Evolutionary conservation across 2,329 filamentous ascomycete genomes (phyloP).

Genomic region (Neonectria ditissima): DNA sequence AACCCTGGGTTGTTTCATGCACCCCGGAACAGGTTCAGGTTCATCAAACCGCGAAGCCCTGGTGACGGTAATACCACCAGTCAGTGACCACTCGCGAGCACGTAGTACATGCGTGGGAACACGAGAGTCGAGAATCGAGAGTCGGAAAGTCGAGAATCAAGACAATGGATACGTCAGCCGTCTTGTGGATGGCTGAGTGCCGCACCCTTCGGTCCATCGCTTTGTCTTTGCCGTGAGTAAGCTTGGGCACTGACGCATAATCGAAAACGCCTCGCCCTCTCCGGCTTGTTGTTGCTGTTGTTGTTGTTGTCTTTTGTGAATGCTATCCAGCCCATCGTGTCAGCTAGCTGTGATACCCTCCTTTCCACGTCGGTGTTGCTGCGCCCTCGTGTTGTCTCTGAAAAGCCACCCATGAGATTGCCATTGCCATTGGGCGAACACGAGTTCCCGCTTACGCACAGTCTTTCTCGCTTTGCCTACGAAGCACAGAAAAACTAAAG

Average conservation of each 20-base stretch:
- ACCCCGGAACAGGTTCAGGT: constrained; percentile 14
- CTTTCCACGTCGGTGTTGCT: constrained; percentile 16
- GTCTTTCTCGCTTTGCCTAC: neutral
- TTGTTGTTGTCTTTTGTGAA: constrained; percentile 13
- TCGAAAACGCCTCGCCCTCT: constrained; percentile 13
- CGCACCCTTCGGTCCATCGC: neutral
- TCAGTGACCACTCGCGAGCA: neutral
- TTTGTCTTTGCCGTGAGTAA: neutral
- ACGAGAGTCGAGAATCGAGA: neutral
- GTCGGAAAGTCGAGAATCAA: neutral
- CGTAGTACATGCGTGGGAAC: neutral
- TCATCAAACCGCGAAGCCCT: constrained; percentile 11
- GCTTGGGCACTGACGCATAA: constrained; percentile 18
- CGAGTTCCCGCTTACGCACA: constrained; percentile 24
- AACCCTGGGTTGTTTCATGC: constrained; percentile 20
- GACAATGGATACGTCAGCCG: neutral
- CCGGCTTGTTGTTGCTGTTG: constrained; percentile 5
- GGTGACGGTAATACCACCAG: constrained; percentile 2
- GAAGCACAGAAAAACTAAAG: too few relatives aligned
- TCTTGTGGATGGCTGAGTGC: neutral
- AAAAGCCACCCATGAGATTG: constrained; percentile 19
- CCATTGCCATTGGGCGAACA: constrained; percentile 13
- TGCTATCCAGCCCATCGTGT: neutral
- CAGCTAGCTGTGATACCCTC: constrained; percentile 11
- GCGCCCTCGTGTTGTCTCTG: constrained; percentile 25